phyloP scores from a whole-genome alignment of 2,329 filamentous ascomycete species.

The Diaporthe longicolla region DNA sequence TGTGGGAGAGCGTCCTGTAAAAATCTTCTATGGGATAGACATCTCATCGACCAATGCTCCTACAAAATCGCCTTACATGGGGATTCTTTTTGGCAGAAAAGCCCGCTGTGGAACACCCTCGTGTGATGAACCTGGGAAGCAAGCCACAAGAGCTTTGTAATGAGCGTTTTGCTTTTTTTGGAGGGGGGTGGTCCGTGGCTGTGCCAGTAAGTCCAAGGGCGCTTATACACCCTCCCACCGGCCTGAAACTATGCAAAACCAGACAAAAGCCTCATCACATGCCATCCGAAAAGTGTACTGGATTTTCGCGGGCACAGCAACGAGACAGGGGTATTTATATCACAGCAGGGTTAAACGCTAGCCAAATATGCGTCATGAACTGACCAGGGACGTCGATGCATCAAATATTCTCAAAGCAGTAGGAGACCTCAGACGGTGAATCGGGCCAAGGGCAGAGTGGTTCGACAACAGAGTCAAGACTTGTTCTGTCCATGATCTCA shows the following conservation, averaged over 20 bases:
- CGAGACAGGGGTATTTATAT: not conserved
- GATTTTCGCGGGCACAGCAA: not conserved
- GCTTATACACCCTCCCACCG: not conserved
- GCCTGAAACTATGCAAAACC: not conserved
- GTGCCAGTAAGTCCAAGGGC: not conserved
- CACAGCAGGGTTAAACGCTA: not conserved
- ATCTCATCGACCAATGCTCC: no score
- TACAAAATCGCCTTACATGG: no score
- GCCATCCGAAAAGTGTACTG: not conserved
- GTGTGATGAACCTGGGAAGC: no score
- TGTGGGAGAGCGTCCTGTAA: no score
- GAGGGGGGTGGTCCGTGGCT: no score
- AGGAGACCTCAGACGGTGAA: slow-evolving; percentile 9
- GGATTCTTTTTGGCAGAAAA: no score
- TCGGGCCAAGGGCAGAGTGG: not conserved
- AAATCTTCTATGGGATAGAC: no score
- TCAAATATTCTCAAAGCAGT: not conserved
- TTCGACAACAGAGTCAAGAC: not conserved
- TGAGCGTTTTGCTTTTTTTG: no score
- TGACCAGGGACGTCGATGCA: not conserved
- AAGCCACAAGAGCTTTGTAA: no score
- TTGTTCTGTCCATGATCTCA: not conserved
- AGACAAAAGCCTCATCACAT: not conserved
- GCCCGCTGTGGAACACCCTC: no score
- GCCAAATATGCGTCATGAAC: not conserved